Percentiles rank a stretch among this genome's conserved stretches.
These are phyloP conservation scores for Salisapilia sapeloensis DNA, from an alignment of 352 stramenopile species.

Conservation along the genomic window DNA sequence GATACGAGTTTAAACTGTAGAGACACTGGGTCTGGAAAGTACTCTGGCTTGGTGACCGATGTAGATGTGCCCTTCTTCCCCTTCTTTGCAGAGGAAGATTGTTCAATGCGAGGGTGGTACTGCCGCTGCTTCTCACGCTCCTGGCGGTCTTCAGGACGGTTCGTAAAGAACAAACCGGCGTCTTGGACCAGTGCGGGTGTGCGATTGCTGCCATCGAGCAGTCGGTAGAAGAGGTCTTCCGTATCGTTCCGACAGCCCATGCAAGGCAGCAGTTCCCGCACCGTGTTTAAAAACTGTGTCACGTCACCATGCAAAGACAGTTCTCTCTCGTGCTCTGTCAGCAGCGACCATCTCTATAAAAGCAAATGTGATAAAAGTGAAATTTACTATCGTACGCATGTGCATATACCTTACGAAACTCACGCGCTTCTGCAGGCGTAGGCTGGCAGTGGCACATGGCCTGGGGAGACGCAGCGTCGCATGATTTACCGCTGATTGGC, in stretches of 20 bases:
- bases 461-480: too few species aligned
- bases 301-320: constrained; percentile 40
- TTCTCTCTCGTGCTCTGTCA: constrained; percentile 60
- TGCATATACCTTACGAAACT: constrained; percentile 81
- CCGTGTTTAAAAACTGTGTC: constrained; percentile 56
- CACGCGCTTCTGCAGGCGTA: constrained; percentile 45
- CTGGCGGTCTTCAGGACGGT: too few species aligned
- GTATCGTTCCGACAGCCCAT: constrained; percentile 63
- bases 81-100: too few species aligned
- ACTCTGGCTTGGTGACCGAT: too few species aligned
- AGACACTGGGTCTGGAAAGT: too few species aligned
- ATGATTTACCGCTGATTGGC: too few species aligned
- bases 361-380: too few species aligned
- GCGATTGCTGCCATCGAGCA: constrained; percentile 17
- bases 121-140: constrained; percentile 25
- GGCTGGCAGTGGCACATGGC: constrained; percentile 50
- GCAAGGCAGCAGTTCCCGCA: constrained; percentile 52
- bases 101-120: constrained; percentile 4
- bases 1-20: constrained; percentile 54
- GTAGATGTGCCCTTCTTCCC: too few species aligned
- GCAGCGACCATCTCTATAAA: constrained; percentile 48
- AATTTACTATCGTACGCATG: too few species aligned
- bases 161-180: constrained; percentile 27
- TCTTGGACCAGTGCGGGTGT: constrained; percentile 24
- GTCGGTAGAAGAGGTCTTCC: constrained; percentile 54